Percentiles rank a stretch among this genome's conserved stretches.
Conservation (phyloP, 2,329 filamentous ascomycete genomes). For the Fusarium kyushuense region DNA sequence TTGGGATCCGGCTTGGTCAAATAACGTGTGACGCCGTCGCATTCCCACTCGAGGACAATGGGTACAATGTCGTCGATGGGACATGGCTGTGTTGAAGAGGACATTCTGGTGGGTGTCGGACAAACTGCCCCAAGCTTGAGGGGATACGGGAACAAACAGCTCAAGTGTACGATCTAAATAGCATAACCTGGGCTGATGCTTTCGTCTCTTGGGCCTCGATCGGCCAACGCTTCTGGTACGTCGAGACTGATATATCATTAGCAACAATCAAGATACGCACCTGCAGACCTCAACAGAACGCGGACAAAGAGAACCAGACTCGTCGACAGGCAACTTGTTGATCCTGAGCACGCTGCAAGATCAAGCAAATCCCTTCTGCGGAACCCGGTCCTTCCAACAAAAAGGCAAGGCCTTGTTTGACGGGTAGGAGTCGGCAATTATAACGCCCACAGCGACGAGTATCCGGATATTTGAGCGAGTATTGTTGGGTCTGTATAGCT, state of each 20-base stretch:
- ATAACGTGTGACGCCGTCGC: constrained; percentile 6
- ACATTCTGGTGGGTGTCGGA: constrained; percentile 1
- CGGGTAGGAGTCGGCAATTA: constrained; percentile 34
- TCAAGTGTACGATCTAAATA: too few relatives aligned
- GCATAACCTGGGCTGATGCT: too few relatives aligned
- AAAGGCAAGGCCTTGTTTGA: constrained; percentile 9
- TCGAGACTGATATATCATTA: constrained; percentile 9
- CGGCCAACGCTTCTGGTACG: too few relatives aligned
- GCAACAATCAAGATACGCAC: constrained; percentile 12
- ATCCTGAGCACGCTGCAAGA: constrained; percentile 24
- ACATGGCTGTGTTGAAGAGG: constrained; percentile 8
- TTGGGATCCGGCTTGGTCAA: constrained; percentile 27
- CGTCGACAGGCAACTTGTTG: constrained; percentile 15
- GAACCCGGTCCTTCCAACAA: constrained; percentile 31
- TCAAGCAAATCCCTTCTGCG: constrained; percentile 11
- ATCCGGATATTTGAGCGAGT: constrained; percentile 2
- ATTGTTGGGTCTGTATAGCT: neutral
- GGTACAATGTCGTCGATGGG: constrained; percentile 16
- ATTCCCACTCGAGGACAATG: constrained; percentile 21
- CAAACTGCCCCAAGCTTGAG: too few relatives aligned
- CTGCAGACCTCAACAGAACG: neutral
- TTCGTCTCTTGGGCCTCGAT: too few relatives aligned
- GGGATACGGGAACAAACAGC: too few relatives aligned
- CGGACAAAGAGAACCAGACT: constrained; percentile 13
- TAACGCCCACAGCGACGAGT: constrained; percentile 14